Evolutionary conservation across 306 rosid species (phyloP).

Genomic region (Castanea sativa): DNA sequence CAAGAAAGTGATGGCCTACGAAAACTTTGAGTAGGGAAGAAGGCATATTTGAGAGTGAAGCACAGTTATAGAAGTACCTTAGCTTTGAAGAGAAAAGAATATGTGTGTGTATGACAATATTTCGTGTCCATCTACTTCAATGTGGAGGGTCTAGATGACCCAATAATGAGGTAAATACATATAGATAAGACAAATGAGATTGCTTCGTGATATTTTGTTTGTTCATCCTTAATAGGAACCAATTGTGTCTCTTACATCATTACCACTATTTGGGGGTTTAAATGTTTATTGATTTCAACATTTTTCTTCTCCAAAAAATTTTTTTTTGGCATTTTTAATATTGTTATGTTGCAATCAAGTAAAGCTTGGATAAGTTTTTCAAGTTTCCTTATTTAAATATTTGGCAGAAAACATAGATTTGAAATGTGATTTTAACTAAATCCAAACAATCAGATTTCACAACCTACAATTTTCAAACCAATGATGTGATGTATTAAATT

Average conservation of each 20-base stretch:
- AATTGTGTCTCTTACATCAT: constrained; percentile 15
- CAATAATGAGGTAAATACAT: neutral
- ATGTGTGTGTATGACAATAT: constrained; percentile 10
- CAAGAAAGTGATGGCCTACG: constrained; percentile 27
- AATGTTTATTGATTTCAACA: neutral
- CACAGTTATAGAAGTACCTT: constrained; percentile 43
- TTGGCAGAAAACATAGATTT: neutral
- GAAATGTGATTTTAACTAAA: constrained; percentile 10
- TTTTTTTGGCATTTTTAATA: neutral
- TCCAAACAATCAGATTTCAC: constrained; percentile 19
- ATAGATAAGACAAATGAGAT: constrained; percentile 17
- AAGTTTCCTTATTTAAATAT: neutral
- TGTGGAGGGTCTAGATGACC: constrained; percentile 7
- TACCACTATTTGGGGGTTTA: constrained; percentile 20
- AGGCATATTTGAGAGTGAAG: constrained; percentile 45
- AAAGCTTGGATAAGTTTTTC: neutral
- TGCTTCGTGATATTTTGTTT: constrained; percentile 26
- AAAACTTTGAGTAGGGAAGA: constrained; percentile 58
- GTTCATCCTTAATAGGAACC: constrained; percentile 10
- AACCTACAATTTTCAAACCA: constrained; percentile 12
- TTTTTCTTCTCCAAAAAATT: too few relatives aligned
- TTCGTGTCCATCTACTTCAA: constrained; percentile 22
- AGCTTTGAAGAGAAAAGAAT: constrained; percentile 65
- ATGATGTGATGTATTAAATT: constrained; percentile 27
- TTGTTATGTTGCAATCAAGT: constrained; percentile 23